Evolutionary conservation across 139 green algal species (phyloP).

Genomic region (Chlorella sp.): DNA sequence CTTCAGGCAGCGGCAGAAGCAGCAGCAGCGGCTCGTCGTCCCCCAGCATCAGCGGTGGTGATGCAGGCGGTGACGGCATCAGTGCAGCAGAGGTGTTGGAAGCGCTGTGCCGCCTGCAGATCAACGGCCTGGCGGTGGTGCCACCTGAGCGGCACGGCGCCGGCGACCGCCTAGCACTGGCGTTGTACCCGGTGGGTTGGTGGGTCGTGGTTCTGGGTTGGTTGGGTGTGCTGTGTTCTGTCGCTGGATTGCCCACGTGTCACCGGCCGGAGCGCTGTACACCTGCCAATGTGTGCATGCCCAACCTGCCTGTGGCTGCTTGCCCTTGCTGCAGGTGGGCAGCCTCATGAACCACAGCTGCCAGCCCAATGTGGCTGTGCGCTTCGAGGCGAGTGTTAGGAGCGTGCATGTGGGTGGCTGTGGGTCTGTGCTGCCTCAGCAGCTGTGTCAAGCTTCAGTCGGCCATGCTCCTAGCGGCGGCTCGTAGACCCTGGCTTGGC

Average conservation of each 20-base stretch:
- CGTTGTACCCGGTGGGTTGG: constrained; percentile 35
- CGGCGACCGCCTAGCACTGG: constrained; percentile 27
- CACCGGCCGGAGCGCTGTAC: not conserved
- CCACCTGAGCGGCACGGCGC: not conserved
- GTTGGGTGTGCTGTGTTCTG: not conserved
- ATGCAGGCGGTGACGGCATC: not conserved
- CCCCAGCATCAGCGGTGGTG: not conserved
- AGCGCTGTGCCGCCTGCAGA: constrained; percentile 28
- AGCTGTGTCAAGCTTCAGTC: not conserved
- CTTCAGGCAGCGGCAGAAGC: not conserved
- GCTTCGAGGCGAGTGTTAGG: constrained; percentile 24
- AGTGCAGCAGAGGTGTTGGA: not conserved
- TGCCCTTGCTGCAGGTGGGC: not conserved
- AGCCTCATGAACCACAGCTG: constrained; percentile 47
- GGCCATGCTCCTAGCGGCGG: too few species aligned
- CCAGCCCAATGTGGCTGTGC: constrained; percentile 39
- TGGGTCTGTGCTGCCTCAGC: not conserved
- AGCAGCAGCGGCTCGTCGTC: not conserved
- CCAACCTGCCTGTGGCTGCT: not conserved
- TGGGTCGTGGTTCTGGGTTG: not conserved
- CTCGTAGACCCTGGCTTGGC: not conserved
- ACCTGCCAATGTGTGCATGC: not conserved
- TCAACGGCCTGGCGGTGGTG: constrained; percentile 51
- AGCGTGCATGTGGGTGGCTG: not conserved
- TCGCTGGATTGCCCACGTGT: not conserved